Evolutionary conservation across 2,329 filamentous ascomycete species (phyloP).

Genomic region (Cladophialophora immunda): DNA sequence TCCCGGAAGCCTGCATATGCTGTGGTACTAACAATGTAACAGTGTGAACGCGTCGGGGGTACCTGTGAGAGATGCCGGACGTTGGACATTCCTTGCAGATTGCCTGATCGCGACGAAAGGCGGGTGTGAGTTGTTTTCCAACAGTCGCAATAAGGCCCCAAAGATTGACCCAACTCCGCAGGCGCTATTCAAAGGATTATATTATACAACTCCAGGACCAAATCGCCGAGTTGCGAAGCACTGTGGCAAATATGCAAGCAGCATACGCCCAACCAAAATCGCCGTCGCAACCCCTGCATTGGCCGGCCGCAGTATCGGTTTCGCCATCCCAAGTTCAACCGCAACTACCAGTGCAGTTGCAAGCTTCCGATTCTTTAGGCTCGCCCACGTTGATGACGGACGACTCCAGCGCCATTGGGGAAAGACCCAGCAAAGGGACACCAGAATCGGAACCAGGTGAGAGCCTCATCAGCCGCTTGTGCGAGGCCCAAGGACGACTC

Average conservation of each 20-base stretch:
- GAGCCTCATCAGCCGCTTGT: conserved; percentile 21
- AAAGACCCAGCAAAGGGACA: conserved; percentile 7
- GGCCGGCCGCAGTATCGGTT: background rate
- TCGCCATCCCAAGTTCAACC: background rate
- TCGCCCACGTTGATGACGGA: conserved; percentile 13
- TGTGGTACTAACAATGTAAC: background rate
- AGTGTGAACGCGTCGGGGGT: conserved; percentile 23
- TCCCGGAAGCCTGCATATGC: background rate
- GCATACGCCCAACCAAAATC: background rate
- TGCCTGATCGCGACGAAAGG: conserved; percentile 22
- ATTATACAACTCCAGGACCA: conserved; percentile 20
- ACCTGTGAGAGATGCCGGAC: conserved; percentile 18
- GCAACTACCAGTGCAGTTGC: background rate
- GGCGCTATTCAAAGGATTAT: conserved; percentile 25
- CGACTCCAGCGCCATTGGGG: conserved; percentile 4
- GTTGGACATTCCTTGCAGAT: conserved; percentile 14
- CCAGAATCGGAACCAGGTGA: conserved; percentile 11
- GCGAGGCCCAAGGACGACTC: conserved; percentile 15
- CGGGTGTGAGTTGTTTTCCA: conserved; percentile 8
- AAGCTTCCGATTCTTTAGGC: conserved; percentile 6
- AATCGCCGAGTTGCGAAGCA: conserved; percentile 8
- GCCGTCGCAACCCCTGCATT: background rate
- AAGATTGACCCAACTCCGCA: background rate
- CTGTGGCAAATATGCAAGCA: conserved; percentile 15
- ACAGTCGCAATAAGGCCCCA: background rate